Evolutionary conservation across 176 grass and related monocot species (phyloP), one percentile per base, ranked within the genome.

Genomic region (Juncus effusus): DNA sequence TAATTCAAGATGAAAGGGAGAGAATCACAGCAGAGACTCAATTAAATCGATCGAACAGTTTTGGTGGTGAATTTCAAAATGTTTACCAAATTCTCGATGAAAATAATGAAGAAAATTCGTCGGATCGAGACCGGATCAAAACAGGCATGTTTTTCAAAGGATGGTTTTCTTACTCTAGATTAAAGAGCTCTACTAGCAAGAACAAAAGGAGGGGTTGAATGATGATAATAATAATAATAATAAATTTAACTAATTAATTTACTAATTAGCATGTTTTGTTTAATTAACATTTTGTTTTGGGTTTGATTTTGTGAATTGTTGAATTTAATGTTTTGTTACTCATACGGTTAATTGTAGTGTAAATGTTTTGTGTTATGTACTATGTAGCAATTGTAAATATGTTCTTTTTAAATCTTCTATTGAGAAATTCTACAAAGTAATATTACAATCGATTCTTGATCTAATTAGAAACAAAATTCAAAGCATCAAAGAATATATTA

Each of bases 101-200:
- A 13, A 36, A 81, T 28, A 28, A 28, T 28, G 19, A 28, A 28
- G 19, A 28, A 12, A 44, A 62, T 35, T 16, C 40, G 13, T 56
- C 66, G 40, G 13, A 72, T 39, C 13, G 28, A 42, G 54, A 16
- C 38, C 68, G 42, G 28, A 11, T 45, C 1, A 72, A 72, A 72
- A 57, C 38, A 11, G 54, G 68, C 38, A 72, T 72, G 57, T 45
- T 78, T 72, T 39, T 69, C 83, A 56, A 74, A 5, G 70, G 77
- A 44, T 83, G 61, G 81, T 83, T 96, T 67, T 83, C 74, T 6
- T 96, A 81, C 54, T 79, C 79, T 4, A 88, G 44, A 79, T 39
- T 85, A 65, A 83, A 62, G 57, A 52, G 14, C 9, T 10, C 49
- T 15, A 37, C n/a, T 5, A 61, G 52, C 3, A 47, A 47, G 44